These are phyloP conservation scores for Bacterosira constricta DNA, from an alignment of 108 stramenopile species.

Conservation along the genomic window DNA sequence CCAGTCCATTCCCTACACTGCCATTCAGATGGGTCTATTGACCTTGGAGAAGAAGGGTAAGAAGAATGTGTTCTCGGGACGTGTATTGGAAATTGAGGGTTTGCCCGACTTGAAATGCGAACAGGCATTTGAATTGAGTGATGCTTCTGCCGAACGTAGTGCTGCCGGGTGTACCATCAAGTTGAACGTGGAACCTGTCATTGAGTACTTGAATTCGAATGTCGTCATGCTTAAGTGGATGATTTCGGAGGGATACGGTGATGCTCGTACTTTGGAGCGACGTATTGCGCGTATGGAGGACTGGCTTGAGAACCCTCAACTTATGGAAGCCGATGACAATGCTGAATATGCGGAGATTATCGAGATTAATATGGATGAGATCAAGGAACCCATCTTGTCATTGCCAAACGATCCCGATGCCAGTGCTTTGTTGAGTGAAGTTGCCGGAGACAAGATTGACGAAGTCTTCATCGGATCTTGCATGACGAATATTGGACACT, in stretches of 20 bases:
- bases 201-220: conserved; percentile 92
- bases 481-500: conserved; percentile 98
- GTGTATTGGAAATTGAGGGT: conserved; percentile 96
- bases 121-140: conserved; percentile 95
- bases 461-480: conserved; percentile 97
- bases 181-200: conserved; percentile 93
- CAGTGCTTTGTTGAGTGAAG: conserved; percentile 82
- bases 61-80: conserved; percentile 95
- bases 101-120: conserved; percentile 93
- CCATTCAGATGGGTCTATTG: conserved; percentile 89
- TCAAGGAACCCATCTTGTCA: conserved; percentile 94
- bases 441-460: conserved; percentile 89
- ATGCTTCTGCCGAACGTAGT: conserved; percentile 93
- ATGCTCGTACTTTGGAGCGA: conserved; percentile 90
- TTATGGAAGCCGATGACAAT: conserved; percentile 89
- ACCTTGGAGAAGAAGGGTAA: conserved; percentile 96
- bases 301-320: conserved; percentile 86
- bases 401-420: conserved; percentile 97
- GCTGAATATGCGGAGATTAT: conserved; percentile 92
- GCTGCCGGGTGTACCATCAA: conserved; percentile 97
- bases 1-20: conserved; percentile 95
- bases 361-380: conserved; percentile 91
- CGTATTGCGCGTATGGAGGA: conserved; percentile 96
- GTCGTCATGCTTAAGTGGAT: conserved; percentile 98
- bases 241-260: conserved; percentile 96